Evolutionary conservation across 768 basidiomycete genomes (phyloP), one percentile per base, ranked within the genome.

Genomic region (Galerina sulciceps): DNA sequence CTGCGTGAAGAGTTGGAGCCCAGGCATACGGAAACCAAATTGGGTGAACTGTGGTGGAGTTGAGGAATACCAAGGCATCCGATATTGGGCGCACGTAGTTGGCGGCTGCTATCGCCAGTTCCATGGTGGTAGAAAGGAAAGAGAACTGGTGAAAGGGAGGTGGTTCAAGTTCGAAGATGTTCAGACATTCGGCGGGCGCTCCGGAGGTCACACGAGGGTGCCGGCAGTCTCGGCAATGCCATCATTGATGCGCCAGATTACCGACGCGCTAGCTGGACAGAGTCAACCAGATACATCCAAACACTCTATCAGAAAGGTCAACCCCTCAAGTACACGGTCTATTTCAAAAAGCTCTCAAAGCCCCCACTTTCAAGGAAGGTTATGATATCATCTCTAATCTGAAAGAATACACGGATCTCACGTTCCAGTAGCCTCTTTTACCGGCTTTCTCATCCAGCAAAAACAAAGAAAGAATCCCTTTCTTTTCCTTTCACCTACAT

Each of bases 1-100:
- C 71, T 26, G 80, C 81, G 64, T 82, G 81, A 3, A 81, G 58
- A 0, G 79, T 79, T 11, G 76, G 69, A 10, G 73, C 76, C 51
- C 74, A 70, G 11, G 73, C 67, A 58, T 72, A 81, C 1, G 81
- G 81, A 63, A 78, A 82, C 56, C 69, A 67, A 8, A 67, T 64
- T 4, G 72, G 64, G 53, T 80, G 79, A 0, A 81, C 78, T 15
- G 72, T 75, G n/a, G 68, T 69, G 10, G 69, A 65, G 22, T 66
- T 67, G 9, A 78, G 55, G 43, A 57, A 65, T 10, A 64, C 61
- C 41, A 71, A 58, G 2, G 65, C 64, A 50, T 65, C 61, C 36
- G 69, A 60, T n/a, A 71, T 57, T 10, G 68, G 65, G 5, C 41
- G 17, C 17, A 67, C 45, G 38, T 65, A 43, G 26, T 59, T 62